Evolutionary conservation across 1,284 basidiomycete genomes (phyloP).

Genomic region (Ganoderma lingzhi): DNA sequence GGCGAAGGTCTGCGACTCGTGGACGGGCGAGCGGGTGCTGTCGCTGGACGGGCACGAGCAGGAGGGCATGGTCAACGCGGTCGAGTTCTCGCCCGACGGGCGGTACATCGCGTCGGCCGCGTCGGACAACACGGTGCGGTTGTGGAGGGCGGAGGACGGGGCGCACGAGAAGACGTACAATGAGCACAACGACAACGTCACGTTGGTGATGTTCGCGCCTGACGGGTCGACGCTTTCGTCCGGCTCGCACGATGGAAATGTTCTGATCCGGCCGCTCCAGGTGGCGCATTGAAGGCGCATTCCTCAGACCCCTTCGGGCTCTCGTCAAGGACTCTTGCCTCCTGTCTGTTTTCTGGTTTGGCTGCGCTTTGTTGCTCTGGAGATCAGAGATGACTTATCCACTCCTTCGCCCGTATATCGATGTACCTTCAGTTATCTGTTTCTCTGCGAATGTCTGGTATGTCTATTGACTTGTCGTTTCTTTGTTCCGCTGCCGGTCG

Average conservation of each 20-base stretch:
- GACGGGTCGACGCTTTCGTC: slow-evolving; percentile 42
- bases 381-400: not conserved
- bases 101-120: slow-evolving; percentile 20
- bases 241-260: slow-evolving; percentile 44
- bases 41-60: slow-evolving; percentile 15
- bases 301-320: not conserved
- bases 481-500: no score
- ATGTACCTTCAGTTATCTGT: no score
- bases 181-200: slow-evolving; percentile 38
- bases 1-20: slow-evolving; percentile 27
- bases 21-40: slow-evolving; percentile 16
- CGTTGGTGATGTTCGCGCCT: slow-evolving; percentile 41
- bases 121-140: slow-evolving; percentile 21
- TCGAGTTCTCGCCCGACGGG: slow-evolving; percentile 38
- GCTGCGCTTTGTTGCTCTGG: not conserved
- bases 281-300: not conserved
- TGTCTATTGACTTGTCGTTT: no score
- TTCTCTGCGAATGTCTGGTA: no score
- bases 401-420: not conserved
- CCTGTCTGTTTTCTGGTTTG: not conserved
- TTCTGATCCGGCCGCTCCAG: slow-evolving; percentile 22
- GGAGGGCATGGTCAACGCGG: slow-evolving; percentile 19
- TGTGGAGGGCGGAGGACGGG: slow-evolving; percentile 25
- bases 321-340: not conserved
- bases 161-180: slow-evolving; percentile 13